A percentile compares a stretch with the other conserved stretches of the same genome.
These are phyloP conservation scores for Ceratocystiopsis sp. DNA, from an alignment of 2,329 filamentous ascomycete species.

Conservation along the genomic window DNA sequence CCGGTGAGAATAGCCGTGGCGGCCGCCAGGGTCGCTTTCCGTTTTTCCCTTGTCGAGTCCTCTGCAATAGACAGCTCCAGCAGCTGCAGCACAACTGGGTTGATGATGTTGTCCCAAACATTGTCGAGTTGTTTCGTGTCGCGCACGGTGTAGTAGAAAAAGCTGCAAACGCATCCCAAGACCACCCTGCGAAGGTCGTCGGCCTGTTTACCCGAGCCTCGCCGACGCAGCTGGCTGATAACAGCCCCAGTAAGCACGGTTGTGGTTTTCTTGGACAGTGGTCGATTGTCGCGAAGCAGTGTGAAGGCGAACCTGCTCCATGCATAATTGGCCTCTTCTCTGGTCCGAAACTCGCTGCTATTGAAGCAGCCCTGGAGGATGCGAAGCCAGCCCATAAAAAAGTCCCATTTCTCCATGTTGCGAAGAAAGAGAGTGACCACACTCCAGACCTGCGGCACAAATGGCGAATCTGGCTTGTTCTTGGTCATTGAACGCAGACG, in stretches of 20 bases:
- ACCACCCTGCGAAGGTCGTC: conserved; percentile 40
- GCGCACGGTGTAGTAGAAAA: conserved; percentile 69
- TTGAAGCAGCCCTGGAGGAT: conserved; percentile 78
- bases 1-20: conserved; percentile 56
- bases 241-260: conserved; percentile 47
- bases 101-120: conserved; percentile 64
- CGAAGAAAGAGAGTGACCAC: conserved; percentile 64
- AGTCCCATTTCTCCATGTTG: conserved; percentile 53
- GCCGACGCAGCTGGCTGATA: conserved; percentile 47
- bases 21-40: conserved; percentile 32
- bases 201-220: conserved; percentile 36
- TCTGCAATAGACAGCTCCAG: conserved; percentile 24
- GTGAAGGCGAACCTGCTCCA: conserved; percentile 76
- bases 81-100: conserved; percentile 42
- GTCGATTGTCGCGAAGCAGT: conserved; percentile 43
- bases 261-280: conserved; percentile 36
- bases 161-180: conserved; percentile 56
- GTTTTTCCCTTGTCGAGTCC: conserved; percentile 11
- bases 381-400: conserved; percentile 56
- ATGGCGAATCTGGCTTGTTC: conserved; percentile 39
- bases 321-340: conserved; percentile 61
- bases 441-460: conserved; percentile 81
- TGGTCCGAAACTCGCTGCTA: conserved; percentile 51
- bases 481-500: conserved; percentile 53
- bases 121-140: conserved; percentile 49